Conservation (phyloP, 2,329 filamentous ascomycete species). For the Penicillium sp. region DNA sequence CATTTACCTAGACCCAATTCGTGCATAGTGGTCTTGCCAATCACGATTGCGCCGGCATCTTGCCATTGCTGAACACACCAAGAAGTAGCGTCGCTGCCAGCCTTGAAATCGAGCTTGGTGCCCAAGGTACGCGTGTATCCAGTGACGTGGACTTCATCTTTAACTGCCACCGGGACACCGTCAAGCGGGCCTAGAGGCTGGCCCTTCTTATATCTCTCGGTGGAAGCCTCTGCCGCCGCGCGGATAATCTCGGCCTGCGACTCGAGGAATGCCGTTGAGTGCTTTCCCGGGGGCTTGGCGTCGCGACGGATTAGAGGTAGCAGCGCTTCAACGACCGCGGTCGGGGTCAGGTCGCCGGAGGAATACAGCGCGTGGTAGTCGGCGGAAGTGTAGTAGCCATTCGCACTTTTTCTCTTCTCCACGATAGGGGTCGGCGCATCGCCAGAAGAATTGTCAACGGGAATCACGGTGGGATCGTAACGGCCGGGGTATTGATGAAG, state of each 20-base stretch:
- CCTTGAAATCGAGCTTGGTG: constrained; percentile 58
- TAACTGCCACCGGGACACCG: constrained; percentile 78
- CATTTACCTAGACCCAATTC: constrained; percentile 67
- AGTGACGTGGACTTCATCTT: constrained; percentile 73
- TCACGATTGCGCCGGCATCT: constrained; percentile 70
- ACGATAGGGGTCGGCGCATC: constrained; percentile 25
- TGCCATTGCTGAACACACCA: constrained; percentile 72
- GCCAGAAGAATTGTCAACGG: constrained; percentile 28
- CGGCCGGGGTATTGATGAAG: constrained; percentile 55
- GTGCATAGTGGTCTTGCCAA: constrained; percentile 78
- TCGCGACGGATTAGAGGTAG: constrained; percentile 68
- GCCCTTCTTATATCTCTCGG: constrained; percentile 67
- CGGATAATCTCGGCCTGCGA: constrained; percentile 62
- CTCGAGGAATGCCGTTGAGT: constrained; percentile 72
- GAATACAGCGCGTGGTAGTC: constrained; percentile 78
- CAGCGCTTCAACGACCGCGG: constrained; percentile 67
- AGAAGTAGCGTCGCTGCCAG: constrained; percentile 54
- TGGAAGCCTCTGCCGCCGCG: constrained; percentile 69
- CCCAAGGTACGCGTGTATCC: constrained; percentile 69
- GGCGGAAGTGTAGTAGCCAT: constrained; percentile 64
- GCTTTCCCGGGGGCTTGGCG: constrained; percentile 53
- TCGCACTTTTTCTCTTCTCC: constrained; percentile 33
- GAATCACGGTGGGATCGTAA: constrained; percentile 59
- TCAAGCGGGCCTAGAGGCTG: constrained; percentile 68
- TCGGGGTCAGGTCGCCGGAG: constrained; percentile 67